Evolutionary conservation across 1,284 basidiomycete species (phyloP).

Genomic region (Athelia sp.): DNA sequence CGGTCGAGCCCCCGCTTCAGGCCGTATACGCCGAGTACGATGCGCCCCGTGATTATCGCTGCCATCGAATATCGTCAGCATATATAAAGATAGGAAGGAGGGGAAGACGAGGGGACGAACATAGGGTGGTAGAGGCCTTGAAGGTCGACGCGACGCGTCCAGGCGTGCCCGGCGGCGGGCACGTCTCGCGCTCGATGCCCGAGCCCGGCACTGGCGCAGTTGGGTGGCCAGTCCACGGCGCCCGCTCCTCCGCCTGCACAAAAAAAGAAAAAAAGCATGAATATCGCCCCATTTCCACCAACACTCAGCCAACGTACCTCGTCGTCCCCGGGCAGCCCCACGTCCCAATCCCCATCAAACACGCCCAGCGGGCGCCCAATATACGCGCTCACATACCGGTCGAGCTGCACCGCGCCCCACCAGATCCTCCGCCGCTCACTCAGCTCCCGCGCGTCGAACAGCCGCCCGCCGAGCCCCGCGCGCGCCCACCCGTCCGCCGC

Average conservation of each 20-base stretch:
- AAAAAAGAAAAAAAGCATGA: background rate
- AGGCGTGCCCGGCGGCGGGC: conserved; percentile 30
- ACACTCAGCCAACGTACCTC: conserved; percentile 36
- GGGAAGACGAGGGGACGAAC: conserved; percentile 42
- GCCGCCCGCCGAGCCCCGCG: conserved; percentile 45
- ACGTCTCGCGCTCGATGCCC: conserved; percentile 15
- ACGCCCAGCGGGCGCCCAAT: conserved; percentile 79
- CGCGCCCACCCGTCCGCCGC: conserved; percentile 72
- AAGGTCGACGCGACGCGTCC: conserved; percentile 69
- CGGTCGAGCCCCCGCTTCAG: conserved; percentile 55
- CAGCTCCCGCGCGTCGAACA: conserved; percentile 65
- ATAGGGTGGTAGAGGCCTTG: conserved; percentile 67
- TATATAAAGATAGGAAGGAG: too few species aligned
- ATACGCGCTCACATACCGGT: conserved; percentile 77
- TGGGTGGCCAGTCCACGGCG: conserved; percentile 45
- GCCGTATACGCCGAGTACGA: conserved; percentile 73
- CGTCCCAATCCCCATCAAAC: conserved; percentile 79
- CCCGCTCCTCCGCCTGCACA: conserved; percentile 56
- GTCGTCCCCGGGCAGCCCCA: conserved; percentile 57
- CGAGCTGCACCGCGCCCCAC: conserved; percentile 78
- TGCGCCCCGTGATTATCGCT: conserved; percentile 37
- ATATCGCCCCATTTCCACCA: background rate
- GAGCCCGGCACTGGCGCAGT: conserved; percentile 32
- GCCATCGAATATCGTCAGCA: background rate
- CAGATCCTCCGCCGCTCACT: conserved; percentile 75